These are phyloP conservation scores for Aspergillus nanangensis DNA, from an alignment of 495 filamentous ascomycete species.

Conservation along the genomic window DNA sequence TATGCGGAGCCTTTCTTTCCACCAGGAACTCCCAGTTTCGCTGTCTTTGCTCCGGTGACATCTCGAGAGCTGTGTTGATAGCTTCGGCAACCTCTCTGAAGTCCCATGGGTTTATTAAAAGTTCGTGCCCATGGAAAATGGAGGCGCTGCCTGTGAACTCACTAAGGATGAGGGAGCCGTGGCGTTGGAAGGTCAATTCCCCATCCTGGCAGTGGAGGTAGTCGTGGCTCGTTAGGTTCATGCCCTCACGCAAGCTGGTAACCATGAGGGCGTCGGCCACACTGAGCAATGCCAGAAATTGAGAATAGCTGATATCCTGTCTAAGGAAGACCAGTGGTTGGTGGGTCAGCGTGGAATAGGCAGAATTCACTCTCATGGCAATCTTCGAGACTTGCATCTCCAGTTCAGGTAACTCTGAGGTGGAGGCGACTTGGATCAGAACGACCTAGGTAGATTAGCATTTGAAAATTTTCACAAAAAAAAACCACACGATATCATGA, in stretches of 20 bases:
- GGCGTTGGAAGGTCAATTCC: slow-evolving; percentile 55
- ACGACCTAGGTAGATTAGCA: slow-evolving; percentile 47
- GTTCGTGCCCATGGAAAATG: slow-evolving; percentile 62
- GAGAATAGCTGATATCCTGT: slow-evolving; percentile 81
- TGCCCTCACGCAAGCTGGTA: slow-evolving; percentile 82
- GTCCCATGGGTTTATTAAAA: slow-evolving; percentile 89
- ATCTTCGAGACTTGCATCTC: slow-evolving; percentile 80
- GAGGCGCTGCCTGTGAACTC: slow-evolving; percentile 90
- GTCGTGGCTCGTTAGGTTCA: slow-evolving; percentile 88
- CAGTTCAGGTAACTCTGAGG: slow-evolving; percentile 71
- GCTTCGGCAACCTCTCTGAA: slow-evolving; percentile 75
- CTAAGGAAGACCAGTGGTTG: slow-evolving; percentile 83
- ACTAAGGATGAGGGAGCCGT: slow-evolving; percentile 83
- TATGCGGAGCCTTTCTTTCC: slow-evolving; percentile 63
- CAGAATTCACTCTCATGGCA: slow-evolving; percentile 78
- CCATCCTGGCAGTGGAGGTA: slow-evolving; percentile 86
- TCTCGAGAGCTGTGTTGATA: slow-evolving; percentile 70
- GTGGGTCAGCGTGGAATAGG: slow-evolving; percentile 75
- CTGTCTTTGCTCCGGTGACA: slow-evolving; percentile 64
- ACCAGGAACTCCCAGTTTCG: slow-evolving; percentile 68
- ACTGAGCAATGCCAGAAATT: slow-evolving; percentile 78
- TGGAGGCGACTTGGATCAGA: slow-evolving; percentile 79
- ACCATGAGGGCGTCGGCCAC: slow-evolving; percentile 84
- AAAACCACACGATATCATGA: too few relatives aligned
- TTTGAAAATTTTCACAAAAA: too few relatives aligned